Conservation (phyloP, 2,329 filamentous ascomycete species). For the Cylindrodendrum hubeiense region DNA sequence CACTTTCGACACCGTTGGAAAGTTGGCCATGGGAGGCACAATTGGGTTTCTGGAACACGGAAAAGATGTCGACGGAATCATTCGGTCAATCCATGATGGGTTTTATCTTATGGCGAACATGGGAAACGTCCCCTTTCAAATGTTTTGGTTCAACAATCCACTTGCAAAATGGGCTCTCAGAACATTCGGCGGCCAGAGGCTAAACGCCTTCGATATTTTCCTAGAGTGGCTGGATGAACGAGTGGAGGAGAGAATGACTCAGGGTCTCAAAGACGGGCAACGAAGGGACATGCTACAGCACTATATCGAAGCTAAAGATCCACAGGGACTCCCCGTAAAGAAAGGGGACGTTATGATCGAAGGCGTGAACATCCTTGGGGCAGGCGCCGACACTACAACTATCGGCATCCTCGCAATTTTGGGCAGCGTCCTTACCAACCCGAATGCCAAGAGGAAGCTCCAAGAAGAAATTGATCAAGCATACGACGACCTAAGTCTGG, state of each 20-base stretch:
- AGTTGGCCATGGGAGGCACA: slow-evolving; percentile 23
- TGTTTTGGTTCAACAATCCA: slow-evolving; percentile 28
- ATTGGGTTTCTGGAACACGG: slow-evolving; percentile 27
- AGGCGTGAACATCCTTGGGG: slow-evolving; percentile 26
- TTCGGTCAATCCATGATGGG: slow-evolving; percentile 28
- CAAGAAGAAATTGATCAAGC: slow-evolving; percentile 17
- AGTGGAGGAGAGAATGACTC: slow-evolving; percentile 19
- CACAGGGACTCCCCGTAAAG: not conserved
- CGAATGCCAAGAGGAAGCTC: not conserved
- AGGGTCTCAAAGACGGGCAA: slow-evolving; percentile 1
- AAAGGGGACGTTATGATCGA: slow-evolving; percentile 29
- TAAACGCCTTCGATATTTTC: slow-evolving; percentile 27
- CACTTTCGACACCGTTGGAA: slow-evolving; percentile 23
- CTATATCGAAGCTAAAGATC: slow-evolving; percentile 27
- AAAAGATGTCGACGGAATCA: slow-evolving; percentile 23
- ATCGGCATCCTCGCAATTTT: slow-evolving; percentile 27
- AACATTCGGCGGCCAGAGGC: slow-evolving; percentile 4
- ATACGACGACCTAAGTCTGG: slow-evolving; percentile 1
- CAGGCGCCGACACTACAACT: slow-evolving; percentile 28
- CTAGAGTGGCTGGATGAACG: slow-evolving; percentile 18
- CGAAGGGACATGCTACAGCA: slow-evolving; percentile 23
- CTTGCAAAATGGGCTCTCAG: slow-evolving; percentile 10
- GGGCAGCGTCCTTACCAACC: not conserved
- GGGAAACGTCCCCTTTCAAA: slow-evolving; percentile 23
- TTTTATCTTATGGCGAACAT: slow-evolving; percentile 33